Percentiles rank a stretch among this genome's conserved stretches.
phyloP scores from a whole-genome alignment of 73 alveolate genomes.

The Tetrahymena elliotti region DNA sequence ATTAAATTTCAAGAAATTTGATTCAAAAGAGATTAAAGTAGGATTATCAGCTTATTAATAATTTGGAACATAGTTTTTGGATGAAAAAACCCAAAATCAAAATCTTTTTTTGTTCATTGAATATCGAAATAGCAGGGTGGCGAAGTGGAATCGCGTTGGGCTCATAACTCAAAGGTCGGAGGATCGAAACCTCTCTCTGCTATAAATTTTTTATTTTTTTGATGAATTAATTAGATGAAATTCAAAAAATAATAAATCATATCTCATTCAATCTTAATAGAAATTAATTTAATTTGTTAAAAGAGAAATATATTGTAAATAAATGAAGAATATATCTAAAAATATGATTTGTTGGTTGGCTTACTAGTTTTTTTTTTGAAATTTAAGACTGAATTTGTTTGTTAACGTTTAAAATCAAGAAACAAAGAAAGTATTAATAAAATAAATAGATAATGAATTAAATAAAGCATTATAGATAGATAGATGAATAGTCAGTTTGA shows the following conservation, averaged over 20 bases:
- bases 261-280: too few relatives aligned
- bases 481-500: not conserved
- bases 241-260: not conserved
- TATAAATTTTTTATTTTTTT: slow-evolving; percentile 7
- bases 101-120: not conserved
- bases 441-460: not conserved
- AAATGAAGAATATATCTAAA: too few relatives aligned
- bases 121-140: slow-evolving; percentile 68
- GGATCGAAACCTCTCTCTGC: slow-evolving; percentile 99
- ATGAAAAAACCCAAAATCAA: not conserved
- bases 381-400: not conserved
- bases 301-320: too few relatives aligned
- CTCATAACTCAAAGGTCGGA: slow-evolving; percentile 99
- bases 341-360: not conserved
- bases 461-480: too few relatives aligned
- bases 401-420: not conserved
- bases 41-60: too few relatives aligned
- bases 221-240: too few relatives aligned
- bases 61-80: too few relatives aligned
- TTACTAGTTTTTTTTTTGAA: too few relatives aligned
- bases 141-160: slow-evolving; percentile 99
- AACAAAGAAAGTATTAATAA: not conserved
- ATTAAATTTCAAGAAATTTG: too few relatives aligned
- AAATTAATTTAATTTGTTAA: not conserved
- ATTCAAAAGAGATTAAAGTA: too few relatives aligned